Conservation (phyloP, 148 eudicot genomes). For the Oxyria digyna region DNA sequence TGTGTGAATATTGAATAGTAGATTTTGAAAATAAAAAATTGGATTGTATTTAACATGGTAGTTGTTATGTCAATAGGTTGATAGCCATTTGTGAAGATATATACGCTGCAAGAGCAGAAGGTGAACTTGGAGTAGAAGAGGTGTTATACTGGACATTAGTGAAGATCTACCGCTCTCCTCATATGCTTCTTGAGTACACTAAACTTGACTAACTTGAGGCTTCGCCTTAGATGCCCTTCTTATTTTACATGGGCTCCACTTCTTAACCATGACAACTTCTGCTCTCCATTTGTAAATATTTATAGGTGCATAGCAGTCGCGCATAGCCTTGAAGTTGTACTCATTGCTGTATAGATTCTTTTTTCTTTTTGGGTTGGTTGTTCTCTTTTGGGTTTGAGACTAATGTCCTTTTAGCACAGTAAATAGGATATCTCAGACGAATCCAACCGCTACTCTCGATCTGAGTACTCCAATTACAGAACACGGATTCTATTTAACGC, state of each 20-base stretch:
- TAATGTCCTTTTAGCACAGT: not conserved
- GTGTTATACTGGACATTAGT: slow-evolving; percentile 91
- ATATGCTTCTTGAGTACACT: slow-evolving; percentile 91
- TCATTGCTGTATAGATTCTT: not conserved
- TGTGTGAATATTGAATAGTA: not conserved
- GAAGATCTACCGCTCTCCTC: slow-evolving; percentile 88
- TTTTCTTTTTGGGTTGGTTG: not conserved
- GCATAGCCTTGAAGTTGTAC: not conserved
- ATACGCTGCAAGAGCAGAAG: slow-evolving; percentile 98
- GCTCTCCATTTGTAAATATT: not conserved
- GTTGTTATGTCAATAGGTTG: slow-evolving; percentile 46
- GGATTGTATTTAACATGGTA: not conserved
- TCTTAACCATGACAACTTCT: not conserved
- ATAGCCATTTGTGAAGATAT: slow-evolving; percentile 91
- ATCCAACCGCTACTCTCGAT: too few relatives aligned
- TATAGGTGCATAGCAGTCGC: not conserved
- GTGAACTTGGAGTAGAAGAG: slow-evolving; percentile 94
- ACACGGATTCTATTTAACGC: too few relatives aligned
- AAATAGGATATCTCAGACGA: too few relatives aligned
- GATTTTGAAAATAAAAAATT: not conserved
- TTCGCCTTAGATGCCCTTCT: not conserved
- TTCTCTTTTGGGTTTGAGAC: not conserved
- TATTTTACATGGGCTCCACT: not conserved
- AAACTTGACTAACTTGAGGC: slow-evolving; percentile 47
- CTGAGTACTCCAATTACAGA: too few relatives aligned